A percentile compares a stretch with the other conserved stretches of the same genome.
Evolutionary conservation across 306 rosid species (phyloP).

Genomic region (Sesbania bispinosa): DNA sequence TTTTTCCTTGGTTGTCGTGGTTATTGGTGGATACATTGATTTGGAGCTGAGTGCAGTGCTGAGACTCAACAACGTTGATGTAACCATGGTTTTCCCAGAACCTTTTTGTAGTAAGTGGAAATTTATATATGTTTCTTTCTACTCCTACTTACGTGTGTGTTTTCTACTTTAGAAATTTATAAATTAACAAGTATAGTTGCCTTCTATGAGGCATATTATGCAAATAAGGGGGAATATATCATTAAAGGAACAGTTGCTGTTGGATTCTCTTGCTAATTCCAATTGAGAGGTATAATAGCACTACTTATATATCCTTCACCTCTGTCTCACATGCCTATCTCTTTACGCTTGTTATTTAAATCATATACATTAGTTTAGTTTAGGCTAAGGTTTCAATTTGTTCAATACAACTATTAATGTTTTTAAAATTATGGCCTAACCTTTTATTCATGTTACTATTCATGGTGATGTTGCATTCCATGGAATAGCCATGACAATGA

Average conservation of each 20-base stretch:
- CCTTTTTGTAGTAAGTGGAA: conserved; percentile 98
- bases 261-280: conserved; percentile 72
- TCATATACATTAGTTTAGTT: too few species aligned
- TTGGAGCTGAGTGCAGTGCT: conserved; percentile 89
- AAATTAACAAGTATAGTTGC: conserved; percentile 57
- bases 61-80: conserved; percentile 71
- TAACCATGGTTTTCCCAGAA: conserved; percentile 93
- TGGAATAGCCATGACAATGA: too few species aligned
- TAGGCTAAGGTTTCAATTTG: too few species aligned
- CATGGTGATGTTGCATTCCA: too few species aligned
- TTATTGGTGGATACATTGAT: conserved; percentile 96
- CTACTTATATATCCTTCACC: too few species aligned
- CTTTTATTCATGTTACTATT: too few species aligned
- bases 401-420: too few species aligned
- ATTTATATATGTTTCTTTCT: neutral
- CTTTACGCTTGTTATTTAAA: too few species aligned
- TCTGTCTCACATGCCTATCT: too few species aligned
- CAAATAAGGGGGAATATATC: conserved; percentile 75
- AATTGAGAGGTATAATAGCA: conserved; percentile 81
- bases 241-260: conserved; percentile 89
- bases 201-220: conserved; percentile 81
- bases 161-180: neutral
- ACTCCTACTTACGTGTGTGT: neutral
- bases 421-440: too few species aligned
- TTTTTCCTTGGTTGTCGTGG: too few species aligned